Base-by-base conservation (phyloP, 805 yeast genomes). In the Kuraishia ogatae region DNA sequence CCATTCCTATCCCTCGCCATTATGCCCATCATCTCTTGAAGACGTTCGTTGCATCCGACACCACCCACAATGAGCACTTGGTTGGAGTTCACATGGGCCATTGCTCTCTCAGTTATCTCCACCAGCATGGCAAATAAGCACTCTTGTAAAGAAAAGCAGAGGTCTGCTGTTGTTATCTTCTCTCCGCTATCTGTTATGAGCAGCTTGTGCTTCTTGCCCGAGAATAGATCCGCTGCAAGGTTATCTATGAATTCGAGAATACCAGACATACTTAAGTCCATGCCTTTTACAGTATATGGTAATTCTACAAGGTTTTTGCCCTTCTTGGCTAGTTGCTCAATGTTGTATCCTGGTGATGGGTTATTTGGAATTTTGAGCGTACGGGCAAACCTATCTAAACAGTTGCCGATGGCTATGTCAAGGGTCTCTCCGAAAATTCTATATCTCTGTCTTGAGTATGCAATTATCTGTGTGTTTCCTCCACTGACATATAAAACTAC, bases 361-460 rank as follows among this genome's bases (percentile, higher is more conserved):
- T 85, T 88, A 68, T 94, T 94, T 1, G 97, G 81, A 51, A 94
- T 94, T 65, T 79, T 82, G 57, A 94, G 74, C 1, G 96, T 88
- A 54, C 99, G 77, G 0, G 99, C 99, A 78, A 94, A 94, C 61
- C 99, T 71, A 67, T 94, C 99, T 52, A 94, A 73, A 71, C 99
- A 94, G 69, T 94, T 94, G 1, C 99, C 99, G 56, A 94, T 90
- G 21, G 99, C 99, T 43, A 94, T 94, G 66, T 94, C 99, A 56
- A 94, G 73, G 0, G 99, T 94, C 68, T 94, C 99, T n/a, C 99
- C 99, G 69, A 94, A 94, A n/a, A 94, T 94, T 61, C 99, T 79
- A 71, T 94, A 94, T 62, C 96, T 70, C 65, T 93, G 97, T 61
- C 87, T 87, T 2, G 97, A 88, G 68, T 94, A 94, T 1, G 99